Percentiles rank a stretch among this genome's conserved stretches.
Conservation (phyloP, 306 rosid genomes). For the Fragaria iinumae region DNA sequence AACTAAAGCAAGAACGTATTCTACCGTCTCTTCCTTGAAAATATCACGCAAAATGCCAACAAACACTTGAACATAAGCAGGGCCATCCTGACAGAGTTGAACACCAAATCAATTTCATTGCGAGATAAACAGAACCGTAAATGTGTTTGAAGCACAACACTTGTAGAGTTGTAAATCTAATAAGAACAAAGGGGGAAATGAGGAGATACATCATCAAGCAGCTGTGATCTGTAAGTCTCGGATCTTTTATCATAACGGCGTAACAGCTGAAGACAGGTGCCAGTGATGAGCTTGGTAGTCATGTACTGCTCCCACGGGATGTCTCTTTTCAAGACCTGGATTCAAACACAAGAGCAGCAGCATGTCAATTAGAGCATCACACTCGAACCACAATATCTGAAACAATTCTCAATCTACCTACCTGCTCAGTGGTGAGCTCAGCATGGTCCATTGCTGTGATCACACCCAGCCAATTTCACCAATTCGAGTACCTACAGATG, state of each 20-base stretch:
- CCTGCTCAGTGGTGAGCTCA: constrained; percentile 85
- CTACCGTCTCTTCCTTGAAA: constrained; percentile 90
- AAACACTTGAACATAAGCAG: constrained; percentile 79
- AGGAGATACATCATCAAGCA: constrained; percentile 68
- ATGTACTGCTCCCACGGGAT: constrained; percentile 99
- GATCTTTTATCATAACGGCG: constrained; percentile 88
- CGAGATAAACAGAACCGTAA: neutral
- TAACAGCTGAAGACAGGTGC: constrained; percentile 88
- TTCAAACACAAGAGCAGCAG: constrained; percentile 14
- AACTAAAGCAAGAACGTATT: constrained; percentile 79
- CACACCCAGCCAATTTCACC: constrained; percentile 21
- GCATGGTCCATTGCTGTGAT: constrained; percentile 59
- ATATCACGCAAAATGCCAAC: constrained; percentile 80
- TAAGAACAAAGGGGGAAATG: neutral
- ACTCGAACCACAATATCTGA: neutral
- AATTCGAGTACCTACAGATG: constrained; percentile 20
- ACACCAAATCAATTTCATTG: constrained; percentile 18
- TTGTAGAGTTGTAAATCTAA: neutral
- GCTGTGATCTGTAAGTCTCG: constrained; percentile 77
- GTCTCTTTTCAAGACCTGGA: constrained; percentile 77
- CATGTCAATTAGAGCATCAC: neutral
- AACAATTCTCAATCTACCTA: constrained; percentile 14
- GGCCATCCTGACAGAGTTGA: constrained; percentile 74
- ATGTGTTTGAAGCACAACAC: neutral
- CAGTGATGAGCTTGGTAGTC: constrained; percentile 85